Evolutionary conservation across 2,329 filamentous ascomycete species (phyloP).

Genomic region (Pseudopithomyces chartarum): DNA sequence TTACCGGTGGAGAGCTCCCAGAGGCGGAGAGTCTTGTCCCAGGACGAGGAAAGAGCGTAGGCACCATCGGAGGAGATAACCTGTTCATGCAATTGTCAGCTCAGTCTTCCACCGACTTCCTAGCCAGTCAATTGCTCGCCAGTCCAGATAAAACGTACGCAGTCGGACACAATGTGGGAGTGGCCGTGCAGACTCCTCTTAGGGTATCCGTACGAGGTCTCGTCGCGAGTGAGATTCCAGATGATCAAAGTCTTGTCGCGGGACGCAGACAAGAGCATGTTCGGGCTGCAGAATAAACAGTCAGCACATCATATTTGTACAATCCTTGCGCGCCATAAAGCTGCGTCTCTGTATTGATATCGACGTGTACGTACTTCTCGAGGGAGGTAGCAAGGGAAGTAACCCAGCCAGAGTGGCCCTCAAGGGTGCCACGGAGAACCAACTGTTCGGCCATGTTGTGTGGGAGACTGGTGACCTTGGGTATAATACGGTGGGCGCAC

Average conservation of each 20-base stretch:
- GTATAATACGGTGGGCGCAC: constrained; percentile 35
- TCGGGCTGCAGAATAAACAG: constrained; percentile 67
- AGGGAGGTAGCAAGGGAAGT: constrained; percentile 97
- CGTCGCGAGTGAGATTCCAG: constrained; percentile 99
- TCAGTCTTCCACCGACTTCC: constrained; percentile 25
- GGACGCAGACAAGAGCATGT: constrained; percentile 98
- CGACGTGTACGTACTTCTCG: constrained; percentile 73
- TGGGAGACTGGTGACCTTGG: constrained; percentile 40
- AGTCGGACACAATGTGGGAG: constrained; percentile 99
- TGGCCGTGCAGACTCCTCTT: constrained; percentile 99
- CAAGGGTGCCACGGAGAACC: constrained; percentile 94
- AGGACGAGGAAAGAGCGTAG: constrained; percentile 97
- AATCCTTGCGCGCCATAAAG: background rate
- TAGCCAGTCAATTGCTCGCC: constrained; percentile 31
- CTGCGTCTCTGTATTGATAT: constrained; percentile 12
- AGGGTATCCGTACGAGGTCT: constrained; percentile 97
- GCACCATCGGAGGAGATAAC: constrained; percentile 99
- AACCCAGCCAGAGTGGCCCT: constrained; percentile 99
- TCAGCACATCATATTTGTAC: background rate
- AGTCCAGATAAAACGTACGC: constrained; percentile 68
- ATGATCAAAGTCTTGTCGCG: constrained; percentile 99
- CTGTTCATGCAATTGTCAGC: constrained; percentile 57
- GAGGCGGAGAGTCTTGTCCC: constrained; percentile 99
- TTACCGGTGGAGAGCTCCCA: constrained; percentile 98
- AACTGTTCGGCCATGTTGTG: constrained; percentile 84